These are phyloP conservation scores for Scedosporium boydii DNA, from an alignment of 2,329 filamentous ascomycete species.

Conservation along the genomic window DNA sequence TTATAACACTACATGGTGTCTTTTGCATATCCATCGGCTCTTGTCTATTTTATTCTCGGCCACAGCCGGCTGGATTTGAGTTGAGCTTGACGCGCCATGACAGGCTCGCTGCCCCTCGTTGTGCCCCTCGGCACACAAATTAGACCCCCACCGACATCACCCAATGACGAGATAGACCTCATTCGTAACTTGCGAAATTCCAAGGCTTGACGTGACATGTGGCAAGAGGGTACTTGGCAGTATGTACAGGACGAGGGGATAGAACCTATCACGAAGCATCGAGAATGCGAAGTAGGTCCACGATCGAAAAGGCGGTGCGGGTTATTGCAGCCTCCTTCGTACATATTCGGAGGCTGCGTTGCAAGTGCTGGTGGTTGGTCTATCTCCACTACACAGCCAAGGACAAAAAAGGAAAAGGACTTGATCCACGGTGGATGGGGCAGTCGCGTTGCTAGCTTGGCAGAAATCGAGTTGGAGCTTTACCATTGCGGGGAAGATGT, in stretches of 20 bases:
- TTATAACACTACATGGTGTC: neutral
- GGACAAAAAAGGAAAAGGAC: neutral
- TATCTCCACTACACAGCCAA: neutral
- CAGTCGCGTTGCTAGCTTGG: neutral
- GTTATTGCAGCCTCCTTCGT: no score
- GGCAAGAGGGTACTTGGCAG: neutral
- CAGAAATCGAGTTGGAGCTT: neutral
- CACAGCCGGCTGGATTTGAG: neutral
- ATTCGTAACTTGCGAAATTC: neutral
- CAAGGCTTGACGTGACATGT: neutral
- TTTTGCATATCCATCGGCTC: neutral
- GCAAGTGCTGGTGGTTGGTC: neutral
- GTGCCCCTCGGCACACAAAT: conserved; percentile 5
- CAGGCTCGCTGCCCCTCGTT: conserved; percentile 4
- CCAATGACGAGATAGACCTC: neutral
- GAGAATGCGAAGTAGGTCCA: no score
- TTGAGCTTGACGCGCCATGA: conserved; percentile 1
- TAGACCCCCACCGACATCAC: neutral
- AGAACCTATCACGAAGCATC: no score
- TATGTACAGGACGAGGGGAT: neutral
- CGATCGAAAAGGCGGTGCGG: no score
- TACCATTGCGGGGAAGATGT: neutral
- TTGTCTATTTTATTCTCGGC: neutral
- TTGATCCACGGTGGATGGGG: neutral
- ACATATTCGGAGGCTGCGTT: no score